phyloP scores from a whole-genome alignment of 176 grass and related monocot species.

The Aegilops longissima region DNA sequence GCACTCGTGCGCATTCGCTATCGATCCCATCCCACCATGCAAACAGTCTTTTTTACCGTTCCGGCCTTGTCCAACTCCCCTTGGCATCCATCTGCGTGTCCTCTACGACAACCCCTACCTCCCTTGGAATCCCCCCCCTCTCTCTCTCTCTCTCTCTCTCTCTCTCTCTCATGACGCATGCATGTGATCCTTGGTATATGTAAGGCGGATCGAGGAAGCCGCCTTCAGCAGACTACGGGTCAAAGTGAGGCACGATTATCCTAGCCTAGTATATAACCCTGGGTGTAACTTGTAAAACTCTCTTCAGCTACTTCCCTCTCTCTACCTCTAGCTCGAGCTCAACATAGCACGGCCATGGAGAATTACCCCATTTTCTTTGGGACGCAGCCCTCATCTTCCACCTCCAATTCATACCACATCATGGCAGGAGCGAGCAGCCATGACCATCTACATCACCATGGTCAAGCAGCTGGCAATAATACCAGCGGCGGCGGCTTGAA shows the following conservation, averaged over 20 bases:
- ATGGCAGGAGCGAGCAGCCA: neutral
- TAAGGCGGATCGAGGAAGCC: too few relatives aligned
- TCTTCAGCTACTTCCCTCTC: too few relatives aligned
- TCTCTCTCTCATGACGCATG: neutral
- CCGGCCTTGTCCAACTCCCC: neutral
- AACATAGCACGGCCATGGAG: too few relatives aligned
- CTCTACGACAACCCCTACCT: conserved; percentile 43
- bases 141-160: neutral
- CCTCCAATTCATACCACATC: conserved; percentile 39
- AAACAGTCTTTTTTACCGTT: neutral
- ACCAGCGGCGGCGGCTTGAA: neutral
- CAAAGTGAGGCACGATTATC: too few relatives aligned
- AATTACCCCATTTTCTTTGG: too few relatives aligned
- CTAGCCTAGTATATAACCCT: too few relatives aligned
- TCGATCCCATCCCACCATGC: neutral
- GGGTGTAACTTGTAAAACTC: conserved; percentile 37
- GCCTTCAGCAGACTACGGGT: too few relatives aligned
- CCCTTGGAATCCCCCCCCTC: neutral
- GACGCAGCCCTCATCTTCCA: too few relatives aligned
- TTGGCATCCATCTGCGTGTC: conserved; percentile 44
- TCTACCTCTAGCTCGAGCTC: too few relatives aligned
- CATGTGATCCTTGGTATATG: too few relatives aligned
- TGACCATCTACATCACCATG: conserved; percentile 31
- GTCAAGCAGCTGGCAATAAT: neutral
- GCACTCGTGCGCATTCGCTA: conserved; percentile 9